A percentile compares a stretch with the other conserved stretches of the same genome.
phyloP scores from a whole-genome alignment of 768 basidiomycete genomes.

The Suillus sp. region DNA sequence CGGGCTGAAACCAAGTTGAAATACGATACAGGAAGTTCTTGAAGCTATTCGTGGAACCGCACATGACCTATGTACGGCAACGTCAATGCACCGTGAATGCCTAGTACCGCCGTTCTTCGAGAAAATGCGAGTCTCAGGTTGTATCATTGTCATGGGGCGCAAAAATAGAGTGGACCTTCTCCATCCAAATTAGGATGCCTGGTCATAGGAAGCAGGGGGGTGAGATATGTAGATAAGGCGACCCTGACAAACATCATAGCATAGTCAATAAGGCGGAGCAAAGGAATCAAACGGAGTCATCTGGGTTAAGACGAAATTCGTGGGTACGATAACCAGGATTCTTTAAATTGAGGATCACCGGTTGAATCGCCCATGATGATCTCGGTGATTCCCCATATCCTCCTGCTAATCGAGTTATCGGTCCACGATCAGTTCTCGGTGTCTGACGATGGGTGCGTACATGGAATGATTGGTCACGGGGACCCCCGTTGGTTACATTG shows the following conservation, averaged over 20 bases:
- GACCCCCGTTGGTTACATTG: conserved; percentile 2
- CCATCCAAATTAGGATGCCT: not conserved
- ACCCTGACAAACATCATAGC: not conserved
- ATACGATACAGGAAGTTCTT: conserved; percentile 1
- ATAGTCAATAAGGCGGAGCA: not conserved
- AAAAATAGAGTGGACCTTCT: conserved; percentile 2
- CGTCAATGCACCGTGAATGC: too few species aligned
- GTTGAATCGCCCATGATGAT: conserved; percentile 10
- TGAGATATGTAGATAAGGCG: conserved; percentile 5
- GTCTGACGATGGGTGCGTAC: conserved; percentile 9
- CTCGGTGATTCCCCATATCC: conserved; percentile 10
- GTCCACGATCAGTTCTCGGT: conserved; percentile 5
- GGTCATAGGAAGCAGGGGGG: not conserved
- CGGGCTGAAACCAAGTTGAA: not conserved
- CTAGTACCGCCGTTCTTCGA: not conserved
- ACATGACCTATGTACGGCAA: not conserved
- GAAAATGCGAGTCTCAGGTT: not conserved
- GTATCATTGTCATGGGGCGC: not conserved
- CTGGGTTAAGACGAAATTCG: not conserved
- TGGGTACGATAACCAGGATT: conserved; percentile 5
- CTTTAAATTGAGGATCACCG: conserved; percentile 12
- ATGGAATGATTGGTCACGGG: conserved; percentile 1
- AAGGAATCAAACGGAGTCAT: conserved; percentile 1
- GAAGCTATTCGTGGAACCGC: not conserved
- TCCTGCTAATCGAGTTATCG: conserved; percentile 7